phyloP scores from a whole-genome alignment of 1,139 yeast species.

The Schizosaccharomyces versatilis region DNA sequence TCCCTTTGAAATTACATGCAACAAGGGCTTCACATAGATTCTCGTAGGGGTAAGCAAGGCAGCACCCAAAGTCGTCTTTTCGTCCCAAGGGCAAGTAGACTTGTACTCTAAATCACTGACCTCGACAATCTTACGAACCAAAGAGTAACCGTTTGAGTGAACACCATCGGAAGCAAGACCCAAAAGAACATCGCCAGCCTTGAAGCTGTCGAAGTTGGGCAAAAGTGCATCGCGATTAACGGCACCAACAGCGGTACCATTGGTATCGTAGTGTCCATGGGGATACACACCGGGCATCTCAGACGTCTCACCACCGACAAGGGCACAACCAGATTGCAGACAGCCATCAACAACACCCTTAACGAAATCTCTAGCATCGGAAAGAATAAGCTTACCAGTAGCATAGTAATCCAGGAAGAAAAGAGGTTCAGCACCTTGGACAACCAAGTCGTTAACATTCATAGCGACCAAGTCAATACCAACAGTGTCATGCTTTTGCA shows the following conservation, averaged over 20 bases:
- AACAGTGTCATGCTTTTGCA: conserved; percentile 78
- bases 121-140: conserved; percentile 85
- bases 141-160: conserved; percentile 90
- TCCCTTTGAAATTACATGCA: conserved; percentile 48
- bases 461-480: conserved; percentile 97
- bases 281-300: conserved; percentile 99
- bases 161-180: conserved; percentile 83
- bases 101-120: conserved; percentile 44
- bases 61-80: conserved; percentile 56
- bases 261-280: conserved; percentile 88
- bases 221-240: conserved; percentile 56
- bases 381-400: conserved; percentile 69
- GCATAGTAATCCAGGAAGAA: conserved; percentile 93
- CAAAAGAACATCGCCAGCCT: conserved; percentile 55
- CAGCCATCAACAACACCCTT: conserved; percentile 94
- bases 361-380: conserved; percentile 71
- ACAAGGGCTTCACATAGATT: conserved; percentile 77
- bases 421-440: conserved; percentile 96
- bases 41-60: conserved; percentile 75
- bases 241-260: conserved; percentile 98
- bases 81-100: conserved; percentile 70
- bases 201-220: conserved; percentile 48
- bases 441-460: conserved; percentile 94
- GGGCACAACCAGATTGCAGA: conserved; percentile 83
- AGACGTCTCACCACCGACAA: conserved; percentile 96